Percentiles rank a stretch among this genome's conserved stretches.
phyloP scores from a whole-genome alignment of 495 filamentous ascomycete species.

The Penicillium steckii region DNA sequence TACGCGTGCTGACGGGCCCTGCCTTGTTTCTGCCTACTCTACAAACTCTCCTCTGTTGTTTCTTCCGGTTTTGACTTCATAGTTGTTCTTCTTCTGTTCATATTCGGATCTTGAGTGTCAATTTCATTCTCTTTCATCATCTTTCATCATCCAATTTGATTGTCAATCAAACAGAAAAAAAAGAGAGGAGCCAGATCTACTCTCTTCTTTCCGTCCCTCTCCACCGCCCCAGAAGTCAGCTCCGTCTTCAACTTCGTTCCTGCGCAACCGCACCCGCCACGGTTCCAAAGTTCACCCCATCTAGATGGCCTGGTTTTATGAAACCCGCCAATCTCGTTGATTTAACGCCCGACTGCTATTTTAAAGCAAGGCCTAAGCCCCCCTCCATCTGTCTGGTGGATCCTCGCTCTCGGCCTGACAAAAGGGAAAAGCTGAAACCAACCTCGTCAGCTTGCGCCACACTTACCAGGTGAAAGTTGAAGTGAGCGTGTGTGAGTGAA shows the following conservation, averaged over 20 bases:
- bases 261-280: conserved; percentile 16
- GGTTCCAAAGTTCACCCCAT: conserved; percentile 19
- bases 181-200: background rate
- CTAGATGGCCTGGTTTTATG: conserved; percentile 11
- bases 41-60: too few species aligned
- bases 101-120: conserved; percentile 5
- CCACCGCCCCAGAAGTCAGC: background rate
- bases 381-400: conserved; percentile 17
- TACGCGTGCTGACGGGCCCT: background rate
- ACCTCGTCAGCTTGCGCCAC: conserved; percentile 51
- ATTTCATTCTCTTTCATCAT: too few species aligned
- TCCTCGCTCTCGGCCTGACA: conserved; percentile 25
- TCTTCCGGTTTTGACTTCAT: too few species aligned
- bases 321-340: conserved; percentile 16
- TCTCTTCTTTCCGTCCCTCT: background rate
- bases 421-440: conserved; percentile 41
- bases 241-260: conserved; percentile 6
- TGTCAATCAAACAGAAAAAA: background rate
- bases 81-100: background rate
- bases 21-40: conserved; percentile 10
- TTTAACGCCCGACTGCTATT: conserved; percentile 11
- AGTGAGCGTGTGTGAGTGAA: conserved; percentile 4
- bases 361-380: conserved; percentile 20
- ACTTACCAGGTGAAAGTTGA: conserved; percentile 37
- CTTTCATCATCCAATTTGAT: too few species aligned